A percentile compares a stretch with the other conserved stretches of the same genome.
These are phyloP conservation scores for Athelia sp. DNA, from an alignment of 1,284 basidiomycete species.

Conservation along the genomic window DNA sequence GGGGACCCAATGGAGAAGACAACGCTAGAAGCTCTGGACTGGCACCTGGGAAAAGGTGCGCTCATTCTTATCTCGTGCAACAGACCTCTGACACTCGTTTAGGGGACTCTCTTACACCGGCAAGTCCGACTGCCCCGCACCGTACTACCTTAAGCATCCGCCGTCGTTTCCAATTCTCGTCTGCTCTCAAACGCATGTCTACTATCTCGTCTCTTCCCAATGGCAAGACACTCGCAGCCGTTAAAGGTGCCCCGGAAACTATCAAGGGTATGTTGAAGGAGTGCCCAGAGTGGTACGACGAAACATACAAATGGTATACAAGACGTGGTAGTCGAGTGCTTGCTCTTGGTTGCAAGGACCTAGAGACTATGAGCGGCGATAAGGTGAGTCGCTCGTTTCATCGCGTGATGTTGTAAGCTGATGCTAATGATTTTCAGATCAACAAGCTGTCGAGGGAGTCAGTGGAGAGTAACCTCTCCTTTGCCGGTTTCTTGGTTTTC, in stretches of 20 bases:
- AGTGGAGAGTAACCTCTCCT: slow-evolving; percentile 74
- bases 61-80: slow-evolving; percentile 6
- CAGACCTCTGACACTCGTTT: slow-evolving; percentile 1
- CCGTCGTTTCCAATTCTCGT: slow-evolving; percentile 94
- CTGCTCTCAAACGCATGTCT: slow-evolving; percentile 93
- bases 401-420: background rate
- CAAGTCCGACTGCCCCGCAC: slow-evolving; percentile 48
- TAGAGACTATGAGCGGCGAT: slow-evolving; percentile 61
- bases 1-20: slow-evolving; percentile 99
- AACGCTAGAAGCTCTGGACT: slow-evolving; percentile 87
- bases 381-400: slow-evolving; percentile 40
- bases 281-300: slow-evolving; percentile 81
- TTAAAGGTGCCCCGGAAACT: slow-evolving; percentile 95
- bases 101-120: slow-evolving; percentile 69
- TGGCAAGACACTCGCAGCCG: slow-evolving; percentile 59
- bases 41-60: slow-evolving; percentile 78
- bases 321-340: slow-evolving; percentile 88
- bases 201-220: slow-evolving; percentile 74
- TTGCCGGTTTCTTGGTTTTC: slow-evolving; percentile 94
- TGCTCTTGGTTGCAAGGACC: slow-evolving; percentile 82
- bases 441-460: slow-evolving; percentile 77
- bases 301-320: slow-evolving; percentile 91
- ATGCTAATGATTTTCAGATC: slow-evolving; percentile 52
- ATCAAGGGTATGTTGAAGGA: slow-evolving; percentile 79
- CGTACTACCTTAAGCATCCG: slow-evolving; percentile 67